Evolutionary conservation across 2,329 filamentous ascomycete species (phyloP), one percentile per base, ranked within the genome.

Genomic region (Neofusicoccum ribis): DNA sequence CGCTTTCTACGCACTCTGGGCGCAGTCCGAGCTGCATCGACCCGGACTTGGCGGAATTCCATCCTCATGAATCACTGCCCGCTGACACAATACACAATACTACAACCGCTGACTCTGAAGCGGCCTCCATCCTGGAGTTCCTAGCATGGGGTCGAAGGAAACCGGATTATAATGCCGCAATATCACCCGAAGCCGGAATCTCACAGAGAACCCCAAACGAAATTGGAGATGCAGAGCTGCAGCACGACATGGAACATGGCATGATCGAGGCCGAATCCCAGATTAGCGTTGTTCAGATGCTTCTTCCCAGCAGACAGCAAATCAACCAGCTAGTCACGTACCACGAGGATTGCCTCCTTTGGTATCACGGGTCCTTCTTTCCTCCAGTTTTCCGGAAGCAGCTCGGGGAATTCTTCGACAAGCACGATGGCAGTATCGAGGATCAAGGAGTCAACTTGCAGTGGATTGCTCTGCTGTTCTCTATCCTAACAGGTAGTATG

Each of bases 91-190:
- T 5, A 7, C 47, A 34, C 5, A 34, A 51, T 23, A 34, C 23
- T 4, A 51, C 23, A 1, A 5, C 47, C 15, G 47, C 37, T n/a
- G 74, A 75, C 63, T 69, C 75, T 1, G 72, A 72, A 59, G 80
- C 80, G 1, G 81, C 80, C 1, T 81, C 81, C 2, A 79, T 83
- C 3, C 74, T 83, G 0, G 81, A 83, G 63, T 83, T 82, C 51
- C 72, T 83, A 2, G 80, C 81, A 1, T 83, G 82, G 81, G 81
- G 81, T 8, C 76, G 81, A 15, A 73, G 76, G 41, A 83, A 83
- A 67, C 77, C 82, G 31, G 61, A 46, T 3, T 63, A 69, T 14
- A 70, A 69, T 39, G 67, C 62, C 27, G 71, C 68, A 46, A 67
- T 61, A n/a, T 73, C 68, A 46, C 70, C 68, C 62, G 67, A 43